Percentiles rank a stretch among this genome's conserved stretches.
Conservation (phyloP, 2,329 filamentous ascomycete genomes). For the Juglanconis oblonga region DNA sequence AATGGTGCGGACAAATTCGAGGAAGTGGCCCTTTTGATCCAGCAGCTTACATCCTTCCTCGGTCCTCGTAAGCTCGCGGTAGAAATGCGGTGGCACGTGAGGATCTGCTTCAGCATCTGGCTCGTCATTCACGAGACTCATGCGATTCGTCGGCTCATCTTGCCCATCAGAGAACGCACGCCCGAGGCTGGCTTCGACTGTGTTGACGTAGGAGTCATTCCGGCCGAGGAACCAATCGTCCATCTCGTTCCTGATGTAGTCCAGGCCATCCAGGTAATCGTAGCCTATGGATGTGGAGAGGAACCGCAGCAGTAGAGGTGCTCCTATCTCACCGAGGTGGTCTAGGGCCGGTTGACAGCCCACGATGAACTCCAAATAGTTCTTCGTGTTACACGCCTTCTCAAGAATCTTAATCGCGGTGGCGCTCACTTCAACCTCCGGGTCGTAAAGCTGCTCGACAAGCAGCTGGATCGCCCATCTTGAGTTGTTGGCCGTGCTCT, state of each 20-base stretch:
- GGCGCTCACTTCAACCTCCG: conserved; percentile 93
- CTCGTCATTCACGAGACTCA: conserved; percentile 58
- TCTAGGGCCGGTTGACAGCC: conserved; percentile 93
- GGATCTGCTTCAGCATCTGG: conserved; percentile 52
- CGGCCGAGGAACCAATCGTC: conserved; percentile 98
- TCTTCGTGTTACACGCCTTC: conserved; percentile 91
- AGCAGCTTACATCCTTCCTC: conserved; percentile 88
- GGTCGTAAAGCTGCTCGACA: conserved; percentile 98
- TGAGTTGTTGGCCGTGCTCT: conserved; percentile 55
- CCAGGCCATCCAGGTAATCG: conserved; percentile 91
- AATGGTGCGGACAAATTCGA: conserved; percentile 87
- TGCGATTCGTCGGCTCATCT: conserved; percentile 55
- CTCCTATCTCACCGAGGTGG: conserved; percentile 94
- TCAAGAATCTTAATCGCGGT: conserved; percentile 96
- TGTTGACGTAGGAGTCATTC: conserved; percentile 91
- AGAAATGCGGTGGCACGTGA: conserved; percentile 93
- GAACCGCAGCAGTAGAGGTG: conserved; percentile 86
- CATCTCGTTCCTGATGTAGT: conserved; percentile 99
- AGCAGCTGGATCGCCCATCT: conserved; percentile 96
- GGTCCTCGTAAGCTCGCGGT: conserved; percentile 89
- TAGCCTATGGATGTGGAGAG: conserved; percentile 95
- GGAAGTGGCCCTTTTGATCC: conserved; percentile 91
- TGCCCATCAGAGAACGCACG: conserved; percentile 72
- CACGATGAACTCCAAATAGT: conserved; percentile 91
- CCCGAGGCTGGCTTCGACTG: conserved; percentile 94